Percentiles rank a stretch among this genome's conserved stretches.
Conservation (phyloP, 495 filamentous ascomycete genomes). For the Annulohypoxylon stygium region DNA sequence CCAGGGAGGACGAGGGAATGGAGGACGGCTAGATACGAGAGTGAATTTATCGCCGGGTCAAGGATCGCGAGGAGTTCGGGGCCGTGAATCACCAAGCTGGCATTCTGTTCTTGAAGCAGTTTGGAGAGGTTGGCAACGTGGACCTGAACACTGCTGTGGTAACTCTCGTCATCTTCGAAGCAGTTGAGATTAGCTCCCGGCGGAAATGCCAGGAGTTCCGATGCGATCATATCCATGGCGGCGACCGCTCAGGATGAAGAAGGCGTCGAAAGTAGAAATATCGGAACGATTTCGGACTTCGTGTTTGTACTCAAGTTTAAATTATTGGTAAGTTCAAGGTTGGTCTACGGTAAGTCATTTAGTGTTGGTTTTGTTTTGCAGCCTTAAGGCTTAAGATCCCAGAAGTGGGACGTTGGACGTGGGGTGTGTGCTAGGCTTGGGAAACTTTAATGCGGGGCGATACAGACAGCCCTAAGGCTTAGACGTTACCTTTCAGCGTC, state of each 20-base stretch:
- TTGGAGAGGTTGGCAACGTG: constrained; percentile 53
- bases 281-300: constrained; percentile 3
- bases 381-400: not conserved
- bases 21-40: constrained; percentile 60
- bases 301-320: not conserved
- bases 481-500: not conserved
- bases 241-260: constrained; percentile 26
- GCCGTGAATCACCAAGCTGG: constrained; percentile 32
- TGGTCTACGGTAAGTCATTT: not conserved
- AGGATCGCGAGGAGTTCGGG: constrained; percentile 54
- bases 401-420: not conserved
- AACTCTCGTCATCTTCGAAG: constrained; percentile 49
- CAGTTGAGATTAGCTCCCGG: constrained; percentile 38
- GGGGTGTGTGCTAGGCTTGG: not conserved
- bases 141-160: constrained; percentile 43
- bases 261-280: constrained; percentile 1
- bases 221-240: constrained; percentile 56
- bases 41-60: constrained; percentile 56
- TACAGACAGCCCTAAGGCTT: not conserved
- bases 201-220: constrained; percentile 58
- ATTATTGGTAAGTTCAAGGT: not conserved
- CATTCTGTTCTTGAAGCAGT: constrained; percentile 48
- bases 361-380: not conserved
- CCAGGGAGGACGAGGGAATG: constrained; percentile 45
- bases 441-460: constrained; percentile 26